These are phyloP conservation scores for Rhytidiadelphus loreus DNA, from an alignment of 225 moss, liverwort and hornwort genomes.

Conservation along the genomic window DNA sequence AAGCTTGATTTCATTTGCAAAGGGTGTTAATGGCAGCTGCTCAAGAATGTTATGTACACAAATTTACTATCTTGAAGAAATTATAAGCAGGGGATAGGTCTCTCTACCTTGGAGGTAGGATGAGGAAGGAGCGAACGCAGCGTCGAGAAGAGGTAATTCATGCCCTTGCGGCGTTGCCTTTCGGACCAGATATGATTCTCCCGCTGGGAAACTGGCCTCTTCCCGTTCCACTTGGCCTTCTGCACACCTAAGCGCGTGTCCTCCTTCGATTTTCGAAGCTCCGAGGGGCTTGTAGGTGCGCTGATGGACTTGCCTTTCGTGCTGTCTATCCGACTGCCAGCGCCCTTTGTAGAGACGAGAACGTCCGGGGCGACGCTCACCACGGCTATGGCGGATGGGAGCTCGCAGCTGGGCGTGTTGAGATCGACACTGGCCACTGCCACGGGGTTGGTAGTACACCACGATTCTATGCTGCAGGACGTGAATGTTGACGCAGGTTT, in stretches of 20 bases:
- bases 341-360: not conserved
- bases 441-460: constrained; percentile 12
- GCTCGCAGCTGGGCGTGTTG: constrained; percentile 11
- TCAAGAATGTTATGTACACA: not conserved
- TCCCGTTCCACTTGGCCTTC: constrained; percentile 64
- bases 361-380: not conserved
- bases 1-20: not conserved
- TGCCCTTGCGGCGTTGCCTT: constrained; percentile 86
- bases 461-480: constrained; percentile 7
- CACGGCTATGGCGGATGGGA: constrained; percentile 30
- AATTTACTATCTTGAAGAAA: not conserved
- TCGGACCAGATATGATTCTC: constrained; percentile 98
- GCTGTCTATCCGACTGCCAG: not conserved
- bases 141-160: constrained; percentile 93
- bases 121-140: constrained; percentile 84
- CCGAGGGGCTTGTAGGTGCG: constrained; percentile 51
- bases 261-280: constrained; percentile 26
- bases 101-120: constrained; percentile 75
- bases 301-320: constrained; percentile 13
- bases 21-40: not conserved
- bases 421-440: constrained; percentile 13
- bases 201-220: constrained; percentile 73
- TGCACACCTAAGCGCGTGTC: constrained; percentile 44
- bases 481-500: constrained; percentile 1
- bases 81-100: not conserved